Evolutionary conservation across 108 stramenopile species (phyloP).

Genomic region (Cyclotella sp.): DNA sequence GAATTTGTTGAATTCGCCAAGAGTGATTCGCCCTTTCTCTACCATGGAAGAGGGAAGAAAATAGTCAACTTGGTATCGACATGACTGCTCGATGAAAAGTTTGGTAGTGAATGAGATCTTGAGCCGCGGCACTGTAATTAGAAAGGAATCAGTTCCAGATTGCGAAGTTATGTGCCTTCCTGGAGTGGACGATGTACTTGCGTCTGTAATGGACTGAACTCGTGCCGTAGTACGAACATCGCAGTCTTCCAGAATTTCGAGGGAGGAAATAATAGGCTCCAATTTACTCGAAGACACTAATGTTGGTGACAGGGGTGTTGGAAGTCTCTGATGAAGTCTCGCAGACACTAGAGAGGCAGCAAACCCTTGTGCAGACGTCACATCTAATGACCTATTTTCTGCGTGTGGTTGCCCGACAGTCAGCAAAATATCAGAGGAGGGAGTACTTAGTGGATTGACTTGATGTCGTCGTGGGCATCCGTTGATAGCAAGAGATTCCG

Average conservation of each 20-base stretch:
- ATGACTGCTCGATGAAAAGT: constrained; percentile 33
- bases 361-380: constrained; percentile 8
- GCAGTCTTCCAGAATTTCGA: neutral
- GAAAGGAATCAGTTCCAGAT: constrained; percentile 36
- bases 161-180: constrained; percentile 40
- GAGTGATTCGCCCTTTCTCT: constrained; percentile 62
- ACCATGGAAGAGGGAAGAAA: constrained; percentile 55
- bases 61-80: constrained; percentile 31
- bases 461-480: neutral
- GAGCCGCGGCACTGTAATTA: constrained; percentile 34
- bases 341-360: neutral
- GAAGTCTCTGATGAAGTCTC: neutral
- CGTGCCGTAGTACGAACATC: neutral
- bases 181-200: neutral
- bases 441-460: neutral
- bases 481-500: neutral
- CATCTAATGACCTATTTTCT: constrained; percentile 3
- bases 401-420: neutral
- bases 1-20: constrained; percentile 69
- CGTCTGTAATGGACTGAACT: no score
- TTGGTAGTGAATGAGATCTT: constrained; percentile 50
- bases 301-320: neutral
- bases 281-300: neutral
- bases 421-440: neutral
- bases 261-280: neutral